Evolutionary conservation across 225 moss, liverwort and hornwort genomes (phyloP), one percentile per base, ranked within the genome.

Genomic region (Bryoerythrophyllum caledonicum): DNA sequence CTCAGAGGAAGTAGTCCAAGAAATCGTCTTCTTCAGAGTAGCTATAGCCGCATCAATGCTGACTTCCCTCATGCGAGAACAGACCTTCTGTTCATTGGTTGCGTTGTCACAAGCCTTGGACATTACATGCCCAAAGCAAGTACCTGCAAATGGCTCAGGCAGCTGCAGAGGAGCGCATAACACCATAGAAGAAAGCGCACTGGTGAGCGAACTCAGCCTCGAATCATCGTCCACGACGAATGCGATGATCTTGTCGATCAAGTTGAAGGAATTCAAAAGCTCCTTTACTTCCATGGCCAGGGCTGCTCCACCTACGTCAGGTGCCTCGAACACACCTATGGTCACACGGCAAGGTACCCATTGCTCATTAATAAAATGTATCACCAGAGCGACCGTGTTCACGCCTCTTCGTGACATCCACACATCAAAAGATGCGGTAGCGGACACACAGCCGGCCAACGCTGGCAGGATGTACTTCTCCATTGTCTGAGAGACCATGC

Each of bases 401-500:
- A 86, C 74, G 7, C 80, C 81, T 59, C 83, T 64, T n/a, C 83
- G 75, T 25, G 78, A 80, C 80, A 75, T 86, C 83, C 86, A 86
- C 54, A 80, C 24, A 69, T 83, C 80, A 48, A 86, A 86, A 54
- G 80, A 81, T 19, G 70, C 83, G 21, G 86, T 81, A 9, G 73
- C 83, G 28, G 68, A 81, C 54, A 79, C 81, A 58, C 83, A 83
- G 48, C 86, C 83, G 10, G 76, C 48, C 52, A 87, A 73, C 15
- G 65, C 75, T 40, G 86, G 86, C 75, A 87, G 65, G 34, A 87
- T 64, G 13, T 81, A 76, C 60, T 74, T 87, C 65, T 87, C 86
- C 86, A 84, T 81, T 17, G 86, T 83, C 58, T 79, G 83, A 41
- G 81, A 73, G 38, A 87, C 86, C 86, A 87, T 87, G 19, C 83